Conservation (phyloP, 148 eudicot species). For the Chenopodium suecicum region DNA sequence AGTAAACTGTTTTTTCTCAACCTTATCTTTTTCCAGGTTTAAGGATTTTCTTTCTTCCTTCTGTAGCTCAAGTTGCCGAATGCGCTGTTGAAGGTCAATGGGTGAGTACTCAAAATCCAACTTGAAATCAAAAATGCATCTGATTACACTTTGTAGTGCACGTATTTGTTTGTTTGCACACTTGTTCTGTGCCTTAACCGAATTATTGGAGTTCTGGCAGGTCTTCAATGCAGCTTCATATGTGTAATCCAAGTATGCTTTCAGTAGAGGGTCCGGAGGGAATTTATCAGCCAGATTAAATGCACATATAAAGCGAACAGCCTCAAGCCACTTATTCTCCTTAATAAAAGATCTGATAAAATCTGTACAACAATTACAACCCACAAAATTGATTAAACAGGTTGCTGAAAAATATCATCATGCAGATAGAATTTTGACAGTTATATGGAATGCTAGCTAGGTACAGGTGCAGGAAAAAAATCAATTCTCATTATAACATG, state of each 20-base stretch:
- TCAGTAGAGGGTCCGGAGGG: slow-evolving; percentile 20
- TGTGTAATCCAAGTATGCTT: slow-evolving; percentile 8
- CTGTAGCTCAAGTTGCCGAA: slow-evolving; percentile 8
- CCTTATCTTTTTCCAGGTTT: slow-evolving; percentile 1
- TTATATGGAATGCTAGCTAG: not conserved
- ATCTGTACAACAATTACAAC: slow-evolving; percentile 1
- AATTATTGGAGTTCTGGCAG: slow-evolving; percentile 7
- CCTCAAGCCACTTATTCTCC: slow-evolving; percentile 16
- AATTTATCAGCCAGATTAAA: slow-evolving; percentile 8
- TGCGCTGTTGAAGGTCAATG: slow-evolving; percentile 3
- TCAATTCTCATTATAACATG: not conserved
- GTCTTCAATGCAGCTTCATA: not conserved
- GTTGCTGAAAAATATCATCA: not conserved
- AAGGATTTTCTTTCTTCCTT: slow-evolving; percentile 1
- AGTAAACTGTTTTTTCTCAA: not conserved
- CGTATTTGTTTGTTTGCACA: slow-evolving; percentile 19
- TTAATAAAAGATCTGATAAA: slow-evolving; percentile 12
- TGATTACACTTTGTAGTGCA: slow-evolving; percentile 18
- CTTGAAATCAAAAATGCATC: slow-evolving; percentile 16
- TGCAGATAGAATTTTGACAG: not conserved
- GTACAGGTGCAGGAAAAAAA: not conserved
- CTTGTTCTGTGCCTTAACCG: slow-evolving; percentile 17
- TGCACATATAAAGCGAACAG: slow-evolving; percentile 23
- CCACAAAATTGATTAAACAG: not conserved
- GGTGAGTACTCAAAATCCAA: slow-evolving; percentile 13